Percentiles rank a stretch among this genome's conserved stretches.
phyloP scores from a whole-genome alignment of 1,284 basidiomycete species.

The Marasmius fiardii region DNA sequence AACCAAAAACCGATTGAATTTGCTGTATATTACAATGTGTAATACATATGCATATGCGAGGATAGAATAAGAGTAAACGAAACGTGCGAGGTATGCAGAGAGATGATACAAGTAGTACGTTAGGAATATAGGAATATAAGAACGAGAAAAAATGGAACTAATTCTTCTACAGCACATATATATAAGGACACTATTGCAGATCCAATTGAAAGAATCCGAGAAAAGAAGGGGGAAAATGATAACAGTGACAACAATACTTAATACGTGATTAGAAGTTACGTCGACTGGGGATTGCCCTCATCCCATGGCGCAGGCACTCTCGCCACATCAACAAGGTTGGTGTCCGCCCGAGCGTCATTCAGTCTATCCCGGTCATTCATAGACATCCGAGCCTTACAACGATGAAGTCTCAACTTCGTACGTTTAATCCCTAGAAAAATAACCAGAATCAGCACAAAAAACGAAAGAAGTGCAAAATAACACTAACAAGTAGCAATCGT shows the following conservation, averaged over 20 bases:
- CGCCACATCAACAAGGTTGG: conserved; percentile 68
- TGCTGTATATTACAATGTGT: neutral
- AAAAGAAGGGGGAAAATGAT: neutral
- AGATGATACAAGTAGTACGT: neutral
- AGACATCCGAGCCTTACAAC: conserved; percentile 67
- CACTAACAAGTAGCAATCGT: conserved; percentile 76
- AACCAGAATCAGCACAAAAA: conserved; percentile 5
- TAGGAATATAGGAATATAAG: no score
- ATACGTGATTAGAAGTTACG: neutral
- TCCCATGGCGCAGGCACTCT: conserved; percentile 78
- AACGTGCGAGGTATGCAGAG: neutral
- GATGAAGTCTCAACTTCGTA: conserved; percentile 73
- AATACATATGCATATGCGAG: neutral
- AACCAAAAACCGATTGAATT: neutral
- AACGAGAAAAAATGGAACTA: no score
- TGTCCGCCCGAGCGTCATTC: conserved; percentile 67
- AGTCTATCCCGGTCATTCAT: conserved; percentile 69
- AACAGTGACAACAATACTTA: neutral
- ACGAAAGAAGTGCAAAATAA: conserved; percentile 23
- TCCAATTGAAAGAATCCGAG: neutral
- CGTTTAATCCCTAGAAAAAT: conserved; percentile 66
- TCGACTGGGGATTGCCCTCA: neutral
- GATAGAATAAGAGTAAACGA: neutral
- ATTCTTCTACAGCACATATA: neutral
- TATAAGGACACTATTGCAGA: neutral